A percentile compares a stretch with the other conserved stretches of the same genome.
phyloP scores from a whole-genome alignment of 495 filamentous ascomycete genomes.

The Evansstolkia leycettana region DNA sequence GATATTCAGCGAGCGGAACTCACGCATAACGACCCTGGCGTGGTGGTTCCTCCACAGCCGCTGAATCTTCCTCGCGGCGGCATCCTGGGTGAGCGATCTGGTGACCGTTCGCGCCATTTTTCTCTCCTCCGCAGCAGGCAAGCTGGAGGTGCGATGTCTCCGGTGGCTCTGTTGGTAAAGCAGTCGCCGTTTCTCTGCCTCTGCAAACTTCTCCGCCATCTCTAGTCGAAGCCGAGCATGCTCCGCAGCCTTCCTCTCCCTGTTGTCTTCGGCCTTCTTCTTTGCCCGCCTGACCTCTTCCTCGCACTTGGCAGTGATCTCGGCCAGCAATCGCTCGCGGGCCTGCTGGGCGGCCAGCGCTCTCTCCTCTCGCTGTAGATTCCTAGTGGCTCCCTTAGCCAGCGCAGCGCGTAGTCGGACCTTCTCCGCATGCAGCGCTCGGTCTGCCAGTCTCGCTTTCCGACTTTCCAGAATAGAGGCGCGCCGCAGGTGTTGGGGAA shows the following conservation, averaged over 20 bases:
- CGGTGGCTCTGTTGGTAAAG: conserved; percentile 44
- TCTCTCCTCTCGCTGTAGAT: conserved; percentile 58
- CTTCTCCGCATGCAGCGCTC: conserved; percentile 91
- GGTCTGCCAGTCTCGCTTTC: conserved; percentile 84
- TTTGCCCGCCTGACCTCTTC: conserved; percentile 93
- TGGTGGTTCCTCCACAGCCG: conserved; percentile 57
- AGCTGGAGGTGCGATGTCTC: conserved; percentile 51
- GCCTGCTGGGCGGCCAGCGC: conserved; percentile 85
- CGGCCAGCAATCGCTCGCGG: conserved; percentile 80
- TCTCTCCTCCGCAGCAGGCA: conserved; percentile 47
- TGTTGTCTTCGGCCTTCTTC: conserved; percentile 81
- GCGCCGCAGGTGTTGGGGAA: conserved; percentile 83
- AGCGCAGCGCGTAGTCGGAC: conserved; percentile 85
- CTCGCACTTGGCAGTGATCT: conserved; percentile 87
- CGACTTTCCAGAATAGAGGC: conserved; percentile 86
- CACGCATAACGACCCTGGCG: conserved; percentile 46
- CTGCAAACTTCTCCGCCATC: conserved; percentile 81
- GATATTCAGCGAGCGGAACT: conserved; percentile 58
- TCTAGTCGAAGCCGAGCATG: conserved; percentile 60
- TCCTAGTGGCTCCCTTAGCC: conserved; percentile 62
- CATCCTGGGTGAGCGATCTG: conserved; percentile 43
- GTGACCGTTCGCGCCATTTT: conserved; percentile 28
- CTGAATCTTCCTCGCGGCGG: conserved; percentile 64
- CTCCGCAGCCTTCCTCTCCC: conserved; percentile 81
- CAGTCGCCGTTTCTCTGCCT: conserved; percentile 61